Base-by-base conservation (phyloP, 2,329 filamentous ascomycete genomes). In the Thielaviopsis populi region DNA sequence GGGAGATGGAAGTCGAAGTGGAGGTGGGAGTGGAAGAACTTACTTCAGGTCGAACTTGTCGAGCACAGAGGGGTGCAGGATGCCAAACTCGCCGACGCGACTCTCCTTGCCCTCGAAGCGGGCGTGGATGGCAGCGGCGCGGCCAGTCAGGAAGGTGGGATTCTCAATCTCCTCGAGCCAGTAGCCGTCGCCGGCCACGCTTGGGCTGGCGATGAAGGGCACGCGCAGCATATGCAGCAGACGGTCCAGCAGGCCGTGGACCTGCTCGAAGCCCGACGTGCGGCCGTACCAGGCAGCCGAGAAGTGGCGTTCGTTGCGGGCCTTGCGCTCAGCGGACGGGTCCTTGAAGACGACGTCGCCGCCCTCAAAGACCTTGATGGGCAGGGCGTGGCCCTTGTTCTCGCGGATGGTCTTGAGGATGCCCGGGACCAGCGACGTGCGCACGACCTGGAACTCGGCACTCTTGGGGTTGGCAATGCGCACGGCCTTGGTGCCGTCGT, bases 271-370 rank as follows among this genome's bases (percentile, higher is more conserved):
- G 50, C 95, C 94, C 69, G 87, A 91, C 2, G 85, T 89, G 80
- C 94, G 96, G 71, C 91, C 91, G 75, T 92, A 96, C 82, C 88
- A 96, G 1, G 91, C 91, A 10, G 91, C 94, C n/a, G 89, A 90
- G 73, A 96, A 97, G 77, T 95, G 92, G 64, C 92, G 81, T 79
- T 96, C 89, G 74, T 99, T 99, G 69, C 90, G 84, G 69, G 85
- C 88, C 78, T 91, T 90, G 68, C 94, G 84, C 80, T 99, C 94
- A 58, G 85, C 75, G 15, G 78, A 79, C 67, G 86, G 76, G 70
- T 96, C 92, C 77, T 97, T 96, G 80, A 95, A 89, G 37, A 88
- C 91, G 22, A 96, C 88, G 71, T 97, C 92, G 67, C 87, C 86
- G 65, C 89, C 87, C 76, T 96, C 91, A 73, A 95, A 95, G 72